Base-by-base conservation (phyloP, 768 basidiomycete species). In the Dacryopinax spathularia region DNA sequence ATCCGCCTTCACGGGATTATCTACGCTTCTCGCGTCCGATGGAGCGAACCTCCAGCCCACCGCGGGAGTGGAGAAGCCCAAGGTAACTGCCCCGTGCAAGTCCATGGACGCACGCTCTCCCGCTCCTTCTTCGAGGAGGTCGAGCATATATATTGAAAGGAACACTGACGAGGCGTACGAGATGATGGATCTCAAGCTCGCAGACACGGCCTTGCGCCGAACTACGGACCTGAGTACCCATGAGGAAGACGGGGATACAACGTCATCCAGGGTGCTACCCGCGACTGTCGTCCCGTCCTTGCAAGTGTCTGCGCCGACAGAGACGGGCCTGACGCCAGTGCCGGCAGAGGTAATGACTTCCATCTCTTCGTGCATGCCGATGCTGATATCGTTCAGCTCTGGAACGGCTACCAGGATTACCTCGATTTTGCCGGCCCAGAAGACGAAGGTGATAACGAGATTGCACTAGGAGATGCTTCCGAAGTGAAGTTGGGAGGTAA, bases 391-490 rank as follows among this genome's bases (percentile, higher is more conserved):
- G 3, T 5, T 2, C 13, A 56, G 48, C 15, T 56, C 9, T 56
- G 48, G 48, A 29, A 56, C 31, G 48, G 48, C 9, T 56, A 56
- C 18, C 48, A 56, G 48, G 48, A 56, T 29, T 56, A 56, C 18
- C 48, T 56, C 5, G 48, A 56, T 9, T 56, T 56, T 56, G 48
- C 48, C 48, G 48, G n/a, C n/a, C n/a, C n/a, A n/a, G n/a, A n/a
- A n/a, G n/a, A n/a, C n/a, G n/a, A n/a, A n/a, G n/a, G n/a, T n/a
- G n/a, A n/a, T n/a, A n/a, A n/a, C n/a, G n/a, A n/a, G n/a, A n/a
- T n/a, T n/a, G n/a, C n/a, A n/a, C n/a, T 18, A 10, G 18, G 48
- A 18, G 48, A 56, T 31, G 7, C 18, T 22, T 31, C 48, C 9
- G 25, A 31, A 29, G 48, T 56, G 5, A 56, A 56, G 48, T 56